Percentiles rank a stretch among this genome's conserved stretches.
Conservation (phyloP, 2,329 filamentous ascomycete genomes). For the Pleochaeta shiraiana region DNA sequence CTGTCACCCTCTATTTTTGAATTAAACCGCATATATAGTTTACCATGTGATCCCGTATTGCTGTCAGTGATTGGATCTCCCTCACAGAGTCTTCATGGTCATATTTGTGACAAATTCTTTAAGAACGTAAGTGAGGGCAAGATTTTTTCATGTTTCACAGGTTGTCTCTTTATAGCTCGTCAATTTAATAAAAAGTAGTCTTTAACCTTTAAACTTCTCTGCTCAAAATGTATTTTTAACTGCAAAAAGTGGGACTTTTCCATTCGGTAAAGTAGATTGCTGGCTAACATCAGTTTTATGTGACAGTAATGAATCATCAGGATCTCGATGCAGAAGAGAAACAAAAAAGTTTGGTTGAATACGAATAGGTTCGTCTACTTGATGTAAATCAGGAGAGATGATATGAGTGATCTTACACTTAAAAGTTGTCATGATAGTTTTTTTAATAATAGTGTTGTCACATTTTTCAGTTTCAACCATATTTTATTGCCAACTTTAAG, state of each 20-base stretch:
- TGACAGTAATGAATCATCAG: neutral
- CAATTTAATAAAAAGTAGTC: neutral
- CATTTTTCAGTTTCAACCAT: neutral
- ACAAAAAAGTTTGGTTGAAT: neutral
- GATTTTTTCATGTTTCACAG: slow-evolving; percentile 2
- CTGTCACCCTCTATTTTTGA: too few relatives aligned
- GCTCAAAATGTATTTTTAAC: neutral
- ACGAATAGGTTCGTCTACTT: neutral
- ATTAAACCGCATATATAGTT: neutral
- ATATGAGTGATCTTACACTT: neutral
- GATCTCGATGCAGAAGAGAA: neutral
- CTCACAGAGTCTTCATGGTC: neutral
- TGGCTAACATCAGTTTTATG: neutral
- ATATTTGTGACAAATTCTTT: neutral
- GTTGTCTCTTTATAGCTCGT: slow-evolving; percentile 2
- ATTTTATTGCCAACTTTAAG: neutral
- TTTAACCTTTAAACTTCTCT: neutral
- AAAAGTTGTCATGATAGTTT: neutral
- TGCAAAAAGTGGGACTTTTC: neutral
- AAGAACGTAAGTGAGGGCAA: neutral
- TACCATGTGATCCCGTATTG: neutral
- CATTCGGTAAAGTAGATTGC: neutral
- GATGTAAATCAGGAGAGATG: neutral
- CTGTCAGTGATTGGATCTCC: neutral
- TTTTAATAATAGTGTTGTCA: neutral